Evolutionary conservation across 192 early-diverging fungal species (phyloP).

Genomic region (Umbelopsis sp.): DNA sequence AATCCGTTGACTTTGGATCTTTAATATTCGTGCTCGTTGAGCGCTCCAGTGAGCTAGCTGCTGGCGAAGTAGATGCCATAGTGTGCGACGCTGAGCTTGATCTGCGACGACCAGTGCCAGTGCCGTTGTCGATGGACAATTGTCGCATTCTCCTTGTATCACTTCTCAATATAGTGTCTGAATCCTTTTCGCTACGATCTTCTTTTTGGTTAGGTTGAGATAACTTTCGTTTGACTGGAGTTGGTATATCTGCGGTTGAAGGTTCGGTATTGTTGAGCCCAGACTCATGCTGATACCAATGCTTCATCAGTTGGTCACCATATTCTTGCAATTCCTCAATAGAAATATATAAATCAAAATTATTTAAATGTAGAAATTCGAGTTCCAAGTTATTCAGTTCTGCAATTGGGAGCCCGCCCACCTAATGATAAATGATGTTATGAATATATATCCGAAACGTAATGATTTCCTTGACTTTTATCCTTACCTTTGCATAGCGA

Average conservation of each 20-base stretch:
- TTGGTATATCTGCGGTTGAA: no score
- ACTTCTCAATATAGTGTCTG: not conserved
- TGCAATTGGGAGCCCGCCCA: conserved; percentile 86
- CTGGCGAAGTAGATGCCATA: not conserved
- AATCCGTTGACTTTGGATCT: no score
- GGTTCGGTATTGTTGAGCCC: not conserved
- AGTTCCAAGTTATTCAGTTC: conserved; percentile 92
- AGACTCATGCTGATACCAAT: conserved; percentile 5
- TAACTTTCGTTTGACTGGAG: not conserved
- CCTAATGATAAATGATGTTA: conserved; percentile 38
- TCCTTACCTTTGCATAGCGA: conserved; percentile 74
- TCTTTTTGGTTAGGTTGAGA: not conserved
- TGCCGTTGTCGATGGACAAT: conserved; percentile 4
- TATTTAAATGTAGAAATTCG: conserved; percentile 82
- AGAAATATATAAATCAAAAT: conserved; percentile 79
- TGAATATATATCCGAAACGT: not conserved
- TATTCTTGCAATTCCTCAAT: conserved; percentile 83
- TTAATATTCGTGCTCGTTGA: no score
- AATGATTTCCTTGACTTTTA: not conserved
- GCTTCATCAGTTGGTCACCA: conserved; percentile 72
- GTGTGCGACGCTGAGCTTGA: not conserved
- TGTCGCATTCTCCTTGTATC: conserved; percentile 7
- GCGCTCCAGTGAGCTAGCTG: not conserved
- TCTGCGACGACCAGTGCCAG: not conserved
- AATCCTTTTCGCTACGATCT: not conserved